A percentile compares a stretch with the other conserved stretches of the same genome.
Conservation (phyloP, 2,329 filamentous ascomycete genomes). For the Cladosporium sp. region DNA sequence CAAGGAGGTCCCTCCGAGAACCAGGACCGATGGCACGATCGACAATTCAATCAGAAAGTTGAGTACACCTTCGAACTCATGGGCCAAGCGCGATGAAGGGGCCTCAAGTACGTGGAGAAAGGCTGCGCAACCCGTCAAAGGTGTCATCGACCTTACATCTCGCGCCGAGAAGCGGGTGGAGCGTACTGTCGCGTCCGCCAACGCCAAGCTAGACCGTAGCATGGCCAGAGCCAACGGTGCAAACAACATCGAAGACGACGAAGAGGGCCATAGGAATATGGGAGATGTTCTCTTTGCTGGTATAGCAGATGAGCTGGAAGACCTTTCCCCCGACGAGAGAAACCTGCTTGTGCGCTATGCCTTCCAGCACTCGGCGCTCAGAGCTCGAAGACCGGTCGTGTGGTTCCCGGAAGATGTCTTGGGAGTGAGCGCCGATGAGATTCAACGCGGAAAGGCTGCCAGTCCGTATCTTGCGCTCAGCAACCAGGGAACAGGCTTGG, state of each 20-base stretch:
- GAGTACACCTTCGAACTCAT: slow-evolving; percentile 16
- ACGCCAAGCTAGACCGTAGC: slow-evolving; percentile 10
- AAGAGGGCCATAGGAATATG: slow-evolving; percentile 58
- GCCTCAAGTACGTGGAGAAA: slow-evolving; percentile 19
- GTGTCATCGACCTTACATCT: slow-evolving; percentile 18
- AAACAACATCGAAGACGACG: not conserved
- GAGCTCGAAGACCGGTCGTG: slow-evolving; percentile 80
- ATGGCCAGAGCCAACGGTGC: slow-evolving; percentile 15
- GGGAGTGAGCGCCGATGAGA: slow-evolving; percentile 89
- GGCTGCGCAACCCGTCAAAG: slow-evolving; percentile 17
- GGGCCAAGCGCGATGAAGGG: slow-evolving; percentile 21
- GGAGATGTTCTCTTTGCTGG: slow-evolving; percentile 82
- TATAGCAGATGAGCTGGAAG: slow-evolving; percentile 90
- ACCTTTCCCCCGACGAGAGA: slow-evolving; percentile 85
- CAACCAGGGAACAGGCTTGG: slow-evolving; percentile 85
- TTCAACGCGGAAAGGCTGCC: slow-evolving; percentile 72
- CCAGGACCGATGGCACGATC: slow-evolving; percentile 36
- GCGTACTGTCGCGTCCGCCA: slow-evolving; percentile 6
- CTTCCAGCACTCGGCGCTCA: slow-evolving; percentile 85
- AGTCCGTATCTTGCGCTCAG: slow-evolving; percentile 82
- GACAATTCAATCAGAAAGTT: not conserved
- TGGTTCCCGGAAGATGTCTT: slow-evolving; percentile 93
- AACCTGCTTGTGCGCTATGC: slow-evolving; percentile 82
- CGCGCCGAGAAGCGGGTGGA: slow-evolving; percentile 14
- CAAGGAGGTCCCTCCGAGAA: slow-evolving; percentile 40